phyloP scores from a whole-genome alignment of 1,284 basidiomycete species.

The Sphagnurus paluster region DNA sequence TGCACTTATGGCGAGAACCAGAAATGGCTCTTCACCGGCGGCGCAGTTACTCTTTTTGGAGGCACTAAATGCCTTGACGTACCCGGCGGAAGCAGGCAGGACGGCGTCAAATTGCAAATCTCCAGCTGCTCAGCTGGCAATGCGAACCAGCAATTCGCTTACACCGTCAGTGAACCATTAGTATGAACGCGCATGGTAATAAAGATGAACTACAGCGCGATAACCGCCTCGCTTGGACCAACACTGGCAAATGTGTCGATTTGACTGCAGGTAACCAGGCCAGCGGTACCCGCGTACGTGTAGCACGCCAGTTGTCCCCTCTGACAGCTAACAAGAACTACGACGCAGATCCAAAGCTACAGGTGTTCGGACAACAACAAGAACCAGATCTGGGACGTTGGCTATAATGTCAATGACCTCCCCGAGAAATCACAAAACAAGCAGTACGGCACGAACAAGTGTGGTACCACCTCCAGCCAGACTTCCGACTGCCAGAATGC shows the following conservation, averaged over 20 bases:
- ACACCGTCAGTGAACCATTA: too few species aligned
- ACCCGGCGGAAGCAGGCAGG: conserved; percentile 33
- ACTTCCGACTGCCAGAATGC: conserved; percentile 56
- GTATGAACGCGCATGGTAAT: neutral
- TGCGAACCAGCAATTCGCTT: conserved; percentile 45
- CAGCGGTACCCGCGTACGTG: conserved; percentile 41
- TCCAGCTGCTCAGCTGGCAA: conserved; percentile 41
- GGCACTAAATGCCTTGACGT: conserved; percentile 51
- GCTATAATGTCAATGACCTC: conserved; percentile 41
- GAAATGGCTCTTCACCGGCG: conserved; percentile 44
- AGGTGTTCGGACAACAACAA: conserved; percentile 36
- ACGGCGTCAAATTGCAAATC: conserved; percentile 49
- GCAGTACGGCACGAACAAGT: conserved; percentile 57
- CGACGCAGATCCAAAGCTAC: conserved; percentile 48
- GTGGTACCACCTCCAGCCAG: conserved; percentile 49
- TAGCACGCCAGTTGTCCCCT: neutral
- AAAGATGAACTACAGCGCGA: conserved; percentile 26
- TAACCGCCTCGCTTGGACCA: conserved; percentile 44
- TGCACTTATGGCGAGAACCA: conserved; percentile 44
- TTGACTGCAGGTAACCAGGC: conserved; percentile 37
- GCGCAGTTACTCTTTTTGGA: conserved; percentile 42
- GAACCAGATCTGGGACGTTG: conserved; percentile 53
- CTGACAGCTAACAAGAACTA: too few species aligned
- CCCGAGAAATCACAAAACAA: conserved; percentile 49
- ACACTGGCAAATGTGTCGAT: conserved; percentile 49